Base-by-base conservation (phyloP, 2,329 filamentous ascomycete species). In the Dothistroma septosporum region DNA sequence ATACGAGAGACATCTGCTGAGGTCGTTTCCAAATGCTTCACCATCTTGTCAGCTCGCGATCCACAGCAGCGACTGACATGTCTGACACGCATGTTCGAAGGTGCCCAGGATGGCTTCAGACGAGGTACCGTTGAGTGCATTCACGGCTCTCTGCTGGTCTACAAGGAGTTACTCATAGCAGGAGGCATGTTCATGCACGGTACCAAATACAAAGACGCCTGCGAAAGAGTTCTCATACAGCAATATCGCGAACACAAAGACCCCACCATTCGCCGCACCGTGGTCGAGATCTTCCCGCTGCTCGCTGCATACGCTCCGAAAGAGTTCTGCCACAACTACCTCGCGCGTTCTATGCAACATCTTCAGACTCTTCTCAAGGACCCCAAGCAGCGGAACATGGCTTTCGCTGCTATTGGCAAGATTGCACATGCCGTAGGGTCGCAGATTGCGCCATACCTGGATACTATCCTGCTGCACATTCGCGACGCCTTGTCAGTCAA, bases 111-210 rank as follows among this genome's bases (percentile, higher is more conserved):
- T 62, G 92, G 92, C 7, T 86, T 99, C 68, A 87, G 88, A 73
- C 84, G 87, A 55, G 89, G 87, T 68, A 91, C 91, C 19, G 84
- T 95, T 58, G 94, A 99, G 74, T 89, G 87, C 61, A 88, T 96
- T 47, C 95, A 99, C 73, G 94, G 91, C n/a, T 97, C 93, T 1
- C 82, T 99, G 46, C 82, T 99, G 21, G 92, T 95, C 1, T 83
- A 97, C 70, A 95, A 93, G 74, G 93, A 97, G 77, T 83, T 99
- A 53, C 85, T 99, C 19, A 86, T 94, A 64, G 93, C 96, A 74
- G 94, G 94, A 57, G 92, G 92, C 69, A 99, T 99, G 93, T 99
- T 96, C 76, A 97, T 99, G 94, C 92, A 96, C 70, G 90, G 92
- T 44, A 87, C 92, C 46, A 76, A 77, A 72, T 99, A 97, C 75